Conservation (phyloP, 106 monocot species). For the Hemerocallis citrina region DNA sequence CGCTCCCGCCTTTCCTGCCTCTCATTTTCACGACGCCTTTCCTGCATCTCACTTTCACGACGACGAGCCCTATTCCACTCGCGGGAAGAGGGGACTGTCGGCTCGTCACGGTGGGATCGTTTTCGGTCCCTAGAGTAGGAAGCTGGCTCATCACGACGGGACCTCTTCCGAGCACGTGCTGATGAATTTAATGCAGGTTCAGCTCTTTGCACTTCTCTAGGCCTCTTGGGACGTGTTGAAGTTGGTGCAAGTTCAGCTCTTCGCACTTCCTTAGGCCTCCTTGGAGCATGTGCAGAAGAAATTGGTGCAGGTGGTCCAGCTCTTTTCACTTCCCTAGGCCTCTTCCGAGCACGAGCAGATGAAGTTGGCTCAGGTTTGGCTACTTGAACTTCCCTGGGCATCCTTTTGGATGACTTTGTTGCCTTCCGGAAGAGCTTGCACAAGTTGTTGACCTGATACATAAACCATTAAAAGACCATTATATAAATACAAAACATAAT, state of each 20-base stretch:
- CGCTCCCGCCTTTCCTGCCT: too few species aligned
- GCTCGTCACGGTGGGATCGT: too few species aligned
- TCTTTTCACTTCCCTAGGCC: not conserved
- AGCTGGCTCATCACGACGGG: too few species aligned
- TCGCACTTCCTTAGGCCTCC: too few species aligned
- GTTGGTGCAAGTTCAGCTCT: too few species aligned
- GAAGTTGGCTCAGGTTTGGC: not conserved
- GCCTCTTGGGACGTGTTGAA: too few species aligned
- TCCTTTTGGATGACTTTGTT: not conserved
- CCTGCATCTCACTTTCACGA: not conserved
- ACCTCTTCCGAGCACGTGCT: not conserved
- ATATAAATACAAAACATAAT: not conserved
- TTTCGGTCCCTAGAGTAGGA: too few species aligned
- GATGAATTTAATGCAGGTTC: not conserved
- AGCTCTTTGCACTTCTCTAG: not conserved
- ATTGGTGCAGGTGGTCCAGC: not conserved
- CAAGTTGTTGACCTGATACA: constrained; percentile 24
- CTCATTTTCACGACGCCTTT: not conserved
- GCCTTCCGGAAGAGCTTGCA: constrained; percentile 28
- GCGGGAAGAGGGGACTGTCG: constrained; percentile 2
- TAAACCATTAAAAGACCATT: not conserved
- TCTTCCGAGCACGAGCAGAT: not conserved
- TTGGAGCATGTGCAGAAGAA: too few species aligned
- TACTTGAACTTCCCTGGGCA: not conserved
- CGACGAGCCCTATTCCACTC: not conserved